Conservation (phyloP, 805 yeast species). For the Candida yuanshanica region DNA sequence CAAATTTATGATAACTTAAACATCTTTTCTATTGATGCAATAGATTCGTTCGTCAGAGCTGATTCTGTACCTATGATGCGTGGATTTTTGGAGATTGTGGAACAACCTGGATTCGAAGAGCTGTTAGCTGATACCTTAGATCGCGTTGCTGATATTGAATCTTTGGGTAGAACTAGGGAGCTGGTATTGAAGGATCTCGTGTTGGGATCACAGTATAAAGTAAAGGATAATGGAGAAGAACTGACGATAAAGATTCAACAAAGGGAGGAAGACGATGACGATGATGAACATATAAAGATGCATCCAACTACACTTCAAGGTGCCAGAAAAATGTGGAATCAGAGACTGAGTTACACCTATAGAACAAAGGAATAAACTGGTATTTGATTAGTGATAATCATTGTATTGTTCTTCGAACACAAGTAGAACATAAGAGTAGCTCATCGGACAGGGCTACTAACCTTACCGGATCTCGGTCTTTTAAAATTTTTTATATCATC, state of each 20-base stretch:
- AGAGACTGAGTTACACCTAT: slow-evolving; percentile 12
- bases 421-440: background rate
- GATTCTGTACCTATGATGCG: slow-evolving; percentile 89
- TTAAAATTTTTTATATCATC: background rate
- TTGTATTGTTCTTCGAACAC: too few species aligned
- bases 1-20: slow-evolving; percentile 70
- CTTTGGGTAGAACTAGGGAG: slow-evolving; percentile 74
- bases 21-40: slow-evolving; percentile 71
- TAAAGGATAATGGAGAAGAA: slow-evolving; percentile 21
- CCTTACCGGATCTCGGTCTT: background rate
- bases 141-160: slow-evolving; percentile 70
- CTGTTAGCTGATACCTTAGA: slow-evolving; percentile 58
- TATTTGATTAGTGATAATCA: too few species aligned
- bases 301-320: slow-evolving; percentile 25
- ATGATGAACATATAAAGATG: slow-evolving; percentile 17
- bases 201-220: slow-evolving; percentile 40
- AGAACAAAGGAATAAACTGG: too few species aligned
- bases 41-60: slow-evolving; percentile 62
- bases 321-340: slow-evolving; percentile 20
- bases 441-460: background rate
- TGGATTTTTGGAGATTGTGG: slow-evolving; percentile 73
- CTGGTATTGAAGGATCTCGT: slow-evolving; percentile 64
- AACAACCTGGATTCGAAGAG: slow-evolving; percentile 65
- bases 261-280: slow-evolving; percentile 19
- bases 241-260: slow-evolving; percentile 8